phyloP scores from a whole-genome alignment of 768 basidiomycete genomes.

The Pulveroboletus ravenelii region DNA sequence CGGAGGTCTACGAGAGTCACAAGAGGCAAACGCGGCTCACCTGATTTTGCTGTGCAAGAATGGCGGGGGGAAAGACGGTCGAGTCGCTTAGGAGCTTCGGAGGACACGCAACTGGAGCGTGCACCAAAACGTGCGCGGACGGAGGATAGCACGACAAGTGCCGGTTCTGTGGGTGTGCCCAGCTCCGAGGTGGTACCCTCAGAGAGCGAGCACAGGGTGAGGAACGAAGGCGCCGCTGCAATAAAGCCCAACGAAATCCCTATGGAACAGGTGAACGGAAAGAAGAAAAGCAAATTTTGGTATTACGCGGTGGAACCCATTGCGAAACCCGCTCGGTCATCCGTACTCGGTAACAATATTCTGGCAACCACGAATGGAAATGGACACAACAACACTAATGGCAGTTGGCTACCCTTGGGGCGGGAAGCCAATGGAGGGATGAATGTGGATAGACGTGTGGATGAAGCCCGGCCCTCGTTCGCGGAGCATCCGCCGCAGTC shows the following conservation, averaged over 20 bases:
- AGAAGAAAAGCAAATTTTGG: constrained; percentile 86
- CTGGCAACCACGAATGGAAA: constrained; percentile 21
- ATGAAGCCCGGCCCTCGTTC: constrained; percentile 15
- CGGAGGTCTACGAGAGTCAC: constrained; percentile 54
- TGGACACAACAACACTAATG: constrained; percentile 6
- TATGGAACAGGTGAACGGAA: constrained; percentile 71
- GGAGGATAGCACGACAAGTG: constrained; percentile 62
- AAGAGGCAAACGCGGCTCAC: constrained; percentile 48
- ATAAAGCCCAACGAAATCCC: constrained; percentile 69
- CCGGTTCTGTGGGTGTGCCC: constrained; percentile 38
- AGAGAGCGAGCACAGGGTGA: constrained; percentile 41
- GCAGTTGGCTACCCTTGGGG: constrained; percentile 6
- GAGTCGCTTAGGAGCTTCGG: constrained; percentile 53
- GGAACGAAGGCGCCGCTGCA: constrained; percentile 56
- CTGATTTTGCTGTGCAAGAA: constrained; percentile 44
- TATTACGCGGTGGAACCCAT: constrained; percentile 81
- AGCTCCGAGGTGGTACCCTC: constrained; percentile 21
- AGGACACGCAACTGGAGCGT: constrained; percentile 47
- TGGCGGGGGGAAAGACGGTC: constrained; percentile 80
- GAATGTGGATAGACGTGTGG: constrained; percentile 21
- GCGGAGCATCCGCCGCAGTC: constrained; percentile 11
- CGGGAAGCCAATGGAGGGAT: constrained; percentile 10
- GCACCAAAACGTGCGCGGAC: constrained; percentile 72
- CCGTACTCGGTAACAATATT: constrained; percentile 10
- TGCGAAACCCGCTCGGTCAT: constrained; percentile 28